A percentile compares a stretch with the other conserved stretches of the same genome.
These are phyloP conservation scores for Apiospora pterosperma DNA, from an alignment of 2,329 filamentous ascomycete genomes.

Conservation along the genomic window DNA sequence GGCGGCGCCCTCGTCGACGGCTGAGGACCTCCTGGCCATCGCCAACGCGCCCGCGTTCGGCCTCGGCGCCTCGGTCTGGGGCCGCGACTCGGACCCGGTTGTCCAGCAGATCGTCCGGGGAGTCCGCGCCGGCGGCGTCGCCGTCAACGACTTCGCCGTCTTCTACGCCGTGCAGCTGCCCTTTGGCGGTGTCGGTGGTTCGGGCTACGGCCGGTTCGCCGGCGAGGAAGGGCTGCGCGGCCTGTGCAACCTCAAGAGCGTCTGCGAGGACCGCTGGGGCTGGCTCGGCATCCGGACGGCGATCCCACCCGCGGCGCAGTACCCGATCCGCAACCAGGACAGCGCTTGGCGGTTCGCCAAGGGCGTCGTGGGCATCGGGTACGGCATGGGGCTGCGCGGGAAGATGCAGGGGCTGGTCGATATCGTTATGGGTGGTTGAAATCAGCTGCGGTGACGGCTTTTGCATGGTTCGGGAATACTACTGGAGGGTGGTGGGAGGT, in stretches of 20 bases:
- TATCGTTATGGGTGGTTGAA: conserved; percentile 40
- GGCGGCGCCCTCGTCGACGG: conserved; percentile 60
- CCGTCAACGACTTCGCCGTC: conserved; percentile 91
- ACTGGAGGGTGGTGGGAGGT: not conserved
- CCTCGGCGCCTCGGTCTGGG: conserved; percentile 87
- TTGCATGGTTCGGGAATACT: not conserved
- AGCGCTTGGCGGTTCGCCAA: conserved; percentile 63
- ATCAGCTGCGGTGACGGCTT: conserved; percentile 2
- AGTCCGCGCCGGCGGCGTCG: conserved; percentile 83
- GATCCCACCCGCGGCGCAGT: conserved; percentile 77
- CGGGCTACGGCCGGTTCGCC: conserved; percentile 89
- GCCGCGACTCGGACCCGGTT: conserved; percentile 56
- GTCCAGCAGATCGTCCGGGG: conserved; percentile 63
- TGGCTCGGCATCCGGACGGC: conserved; percentile 65
- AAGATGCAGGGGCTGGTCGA: conserved; percentile 38
- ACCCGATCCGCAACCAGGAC: conserved; percentile 68
- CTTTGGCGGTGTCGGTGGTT: conserved; percentile 87
- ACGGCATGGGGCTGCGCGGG: conserved; percentile 39
- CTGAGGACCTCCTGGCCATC: conserved; percentile 64
- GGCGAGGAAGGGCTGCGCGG: conserved; percentile 83
- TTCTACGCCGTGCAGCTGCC: conserved; percentile 94
- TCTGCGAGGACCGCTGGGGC: conserved; percentile 72
- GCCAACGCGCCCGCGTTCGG: conserved; percentile 85
- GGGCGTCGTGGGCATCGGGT: conserved; percentile 60
- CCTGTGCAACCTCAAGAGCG: conserved; percentile 82